Percentiles rank a stretch among this genome's conserved stretches.
These are phyloP conservation scores for Malassezia obtusa DNA, from an alignment of 1,284 basidiomycete genomes.

Conservation along the genomic window DNA sequence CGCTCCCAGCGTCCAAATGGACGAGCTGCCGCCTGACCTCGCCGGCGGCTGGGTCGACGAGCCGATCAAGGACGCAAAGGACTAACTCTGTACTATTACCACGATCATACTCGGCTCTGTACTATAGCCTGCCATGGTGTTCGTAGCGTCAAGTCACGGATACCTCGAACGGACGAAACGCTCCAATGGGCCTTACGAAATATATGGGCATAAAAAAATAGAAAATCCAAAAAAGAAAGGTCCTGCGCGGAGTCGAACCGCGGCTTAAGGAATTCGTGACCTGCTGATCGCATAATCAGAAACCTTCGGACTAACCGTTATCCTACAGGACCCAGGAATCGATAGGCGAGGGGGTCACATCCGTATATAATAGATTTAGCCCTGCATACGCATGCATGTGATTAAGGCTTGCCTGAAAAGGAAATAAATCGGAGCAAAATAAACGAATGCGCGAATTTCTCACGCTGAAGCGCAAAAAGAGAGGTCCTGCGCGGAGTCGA, in stretches of 20 bases:
- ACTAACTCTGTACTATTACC: not conserved
- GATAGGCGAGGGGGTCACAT: too few relatives aligned
- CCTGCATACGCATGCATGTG: too few relatives aligned
- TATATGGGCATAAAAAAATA: not conserved
- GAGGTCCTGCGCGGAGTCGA: constrained; percentile 22
- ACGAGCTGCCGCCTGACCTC: constrained; percentile 86
- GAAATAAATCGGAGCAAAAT: too few relatives aligned
- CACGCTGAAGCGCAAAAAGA: too few relatives aligned
- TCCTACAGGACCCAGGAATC: constrained; percentile 22
- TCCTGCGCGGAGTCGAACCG: constrained; percentile 23
- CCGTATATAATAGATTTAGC: too few relatives aligned
- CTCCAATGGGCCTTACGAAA: constrained; percentile 50
- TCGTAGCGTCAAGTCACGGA: too few relatives aligned
- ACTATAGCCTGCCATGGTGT: not conserved
- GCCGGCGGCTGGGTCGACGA: constrained; percentile 70
- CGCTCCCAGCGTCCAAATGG: constrained; percentile 90
- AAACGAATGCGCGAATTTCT: too few relatives aligned
- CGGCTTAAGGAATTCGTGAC: constrained; percentile 20
- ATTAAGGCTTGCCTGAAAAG: too few relatives aligned
- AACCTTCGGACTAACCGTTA: constrained; percentile 23
- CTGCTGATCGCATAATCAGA: constrained; percentile 8
- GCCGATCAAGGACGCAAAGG: constrained; percentile 12
- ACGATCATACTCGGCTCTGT: too few relatives aligned
- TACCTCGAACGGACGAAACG: too few relatives aligned
- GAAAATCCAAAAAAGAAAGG: constrained; percentile 1